Percentiles rank a stretch among this genome's conserved stretches.
These are phyloP conservation scores for Diaporthe vaccinii DNA, from an alignment of 2,329 filamentous ascomycete species.

Conservation along the genomic window DNA sequence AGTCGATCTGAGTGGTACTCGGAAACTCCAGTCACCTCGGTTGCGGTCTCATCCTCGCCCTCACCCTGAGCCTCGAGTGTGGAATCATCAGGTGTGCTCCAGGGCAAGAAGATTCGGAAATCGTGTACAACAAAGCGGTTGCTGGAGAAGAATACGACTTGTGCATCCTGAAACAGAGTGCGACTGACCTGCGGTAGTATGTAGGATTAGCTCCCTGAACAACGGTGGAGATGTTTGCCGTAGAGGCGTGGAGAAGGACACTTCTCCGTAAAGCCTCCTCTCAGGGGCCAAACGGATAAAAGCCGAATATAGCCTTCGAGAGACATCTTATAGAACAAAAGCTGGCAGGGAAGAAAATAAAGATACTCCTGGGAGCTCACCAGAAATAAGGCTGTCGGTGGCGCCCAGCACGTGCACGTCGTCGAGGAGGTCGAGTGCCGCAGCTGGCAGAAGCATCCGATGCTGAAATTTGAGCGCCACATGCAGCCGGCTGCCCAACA, in stretches of 20 bases:
- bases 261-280: neutral
- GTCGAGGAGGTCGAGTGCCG: neutral
- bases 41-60: neutral
- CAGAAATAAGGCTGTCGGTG: neutral
- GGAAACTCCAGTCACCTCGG: neutral
- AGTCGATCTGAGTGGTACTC: neutral
- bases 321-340: neutral
- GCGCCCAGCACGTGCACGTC: neutral
- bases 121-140: conserved; percentile 6
- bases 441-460: neutral
- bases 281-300: neutral
- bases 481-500: neutral
- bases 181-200: neutral
- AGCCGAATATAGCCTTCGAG: neutral
- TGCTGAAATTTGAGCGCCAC: no score
- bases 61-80: no score
- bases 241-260: no score
- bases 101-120: neutral
- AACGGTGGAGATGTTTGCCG: neutral
- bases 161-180: neutral
- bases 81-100: neutral
- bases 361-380: neutral
- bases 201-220: neutral
- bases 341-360: no score
- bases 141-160: neutral